Conservation (phyloP, 1,139 yeast species). For the Taphrina populina region DNA sequence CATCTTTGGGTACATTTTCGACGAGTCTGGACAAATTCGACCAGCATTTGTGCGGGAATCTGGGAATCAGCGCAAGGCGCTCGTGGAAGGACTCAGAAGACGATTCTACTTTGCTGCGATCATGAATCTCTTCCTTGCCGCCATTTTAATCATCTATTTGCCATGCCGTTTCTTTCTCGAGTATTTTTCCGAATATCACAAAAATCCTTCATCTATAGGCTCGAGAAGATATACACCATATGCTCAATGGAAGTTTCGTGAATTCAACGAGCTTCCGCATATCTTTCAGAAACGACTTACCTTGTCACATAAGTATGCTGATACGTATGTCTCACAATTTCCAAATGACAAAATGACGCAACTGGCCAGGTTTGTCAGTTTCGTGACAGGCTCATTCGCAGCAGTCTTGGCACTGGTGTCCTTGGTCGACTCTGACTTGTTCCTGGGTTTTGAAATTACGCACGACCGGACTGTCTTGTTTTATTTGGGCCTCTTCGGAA, state of each 20-base stretch:
- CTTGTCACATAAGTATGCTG: conserved; percentile 74
- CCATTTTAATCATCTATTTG: conserved; percentile 80
- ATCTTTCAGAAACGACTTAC: conserved; percentile 75
- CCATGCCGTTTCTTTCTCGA: conserved; percentile 79
- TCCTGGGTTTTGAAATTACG: conserved; percentile 83
- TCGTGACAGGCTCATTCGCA: conserved; percentile 82
- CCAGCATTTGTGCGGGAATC: conserved; percentile 68
- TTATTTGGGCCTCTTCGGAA: conserved; percentile 82
- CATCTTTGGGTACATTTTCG: conserved; percentile 80
- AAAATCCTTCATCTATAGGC: conserved; percentile 80
- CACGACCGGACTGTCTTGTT: conserved; percentile 77
- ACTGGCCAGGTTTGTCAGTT: conserved; percentile 60
- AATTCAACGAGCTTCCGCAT: conserved; percentile 88
- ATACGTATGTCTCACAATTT: conserved; percentile 81
- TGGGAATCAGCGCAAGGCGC: conserved; percentile 55
- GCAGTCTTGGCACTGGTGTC: conserved; percentile 83
- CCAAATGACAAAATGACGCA: conserved; percentile 78
- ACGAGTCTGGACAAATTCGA: conserved; percentile 79
- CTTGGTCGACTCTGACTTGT: conserved; percentile 85
- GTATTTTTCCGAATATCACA: conserved; percentile 86
- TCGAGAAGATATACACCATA: conserved; percentile 88
- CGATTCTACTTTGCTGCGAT: conserved; percentile 86
- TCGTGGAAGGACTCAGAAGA: conserved; percentile 65
- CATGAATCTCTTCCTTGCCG: conserved; percentile 76
- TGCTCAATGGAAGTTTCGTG: conserved; percentile 94